Conservation (phyloP, 345 rosid species). For the Erodium maritimum region DNA sequence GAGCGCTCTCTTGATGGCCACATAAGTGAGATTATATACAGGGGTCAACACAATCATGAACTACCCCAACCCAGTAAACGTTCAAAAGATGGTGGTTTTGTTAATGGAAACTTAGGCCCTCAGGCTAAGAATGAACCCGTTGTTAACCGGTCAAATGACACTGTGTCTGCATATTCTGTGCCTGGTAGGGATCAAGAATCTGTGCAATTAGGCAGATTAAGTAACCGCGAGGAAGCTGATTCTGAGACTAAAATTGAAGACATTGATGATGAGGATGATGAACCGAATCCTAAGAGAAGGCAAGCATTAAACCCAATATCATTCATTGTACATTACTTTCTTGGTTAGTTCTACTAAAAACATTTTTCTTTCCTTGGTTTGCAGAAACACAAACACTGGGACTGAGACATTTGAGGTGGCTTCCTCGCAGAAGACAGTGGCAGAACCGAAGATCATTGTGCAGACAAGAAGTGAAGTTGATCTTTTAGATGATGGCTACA, state of each 20-base stretch:
- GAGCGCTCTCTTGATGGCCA: slow-evolving; percentile 86
- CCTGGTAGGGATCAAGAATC: slow-evolving; percentile 30
- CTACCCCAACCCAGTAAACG: slow-evolving; percentile 58
- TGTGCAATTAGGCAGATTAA: slow-evolving; percentile 22
- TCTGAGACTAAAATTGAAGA: slow-evolving; percentile 22
- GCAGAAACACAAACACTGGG: slow-evolving; percentile 38
- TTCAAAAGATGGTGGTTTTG: slow-evolving; percentile 34
- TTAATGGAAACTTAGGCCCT: slow-evolving; percentile 15
- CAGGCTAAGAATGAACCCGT: too few relatives aligned
- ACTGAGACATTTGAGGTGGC: slow-evolving; percentile 31
- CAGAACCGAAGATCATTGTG: slow-evolving; percentile 32
- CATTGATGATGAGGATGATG: slow-evolving; percentile 31
- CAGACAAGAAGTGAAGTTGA: not conserved
- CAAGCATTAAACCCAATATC: slow-evolving; percentile 12
- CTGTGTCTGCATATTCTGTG: slow-evolving; percentile 13
- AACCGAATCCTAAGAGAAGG: slow-evolving; percentile 71
- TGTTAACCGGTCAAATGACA: slow-evolving; percentile 16
- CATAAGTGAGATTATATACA: slow-evolving; percentile 85
- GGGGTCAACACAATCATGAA: slow-evolving; percentile 87
- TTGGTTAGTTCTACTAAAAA: slow-evolving; percentile 3
- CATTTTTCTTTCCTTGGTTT: slow-evolving; percentile 7
- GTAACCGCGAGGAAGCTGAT: slow-evolving; percentile 42
- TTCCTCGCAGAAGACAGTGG: slow-evolving; percentile 56
- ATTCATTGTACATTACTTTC: not conserved
- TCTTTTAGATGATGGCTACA: not conserved